Base-by-base conservation (phyloP, 768 basidiomycete genomes). In the Postia placenta region DNA sequence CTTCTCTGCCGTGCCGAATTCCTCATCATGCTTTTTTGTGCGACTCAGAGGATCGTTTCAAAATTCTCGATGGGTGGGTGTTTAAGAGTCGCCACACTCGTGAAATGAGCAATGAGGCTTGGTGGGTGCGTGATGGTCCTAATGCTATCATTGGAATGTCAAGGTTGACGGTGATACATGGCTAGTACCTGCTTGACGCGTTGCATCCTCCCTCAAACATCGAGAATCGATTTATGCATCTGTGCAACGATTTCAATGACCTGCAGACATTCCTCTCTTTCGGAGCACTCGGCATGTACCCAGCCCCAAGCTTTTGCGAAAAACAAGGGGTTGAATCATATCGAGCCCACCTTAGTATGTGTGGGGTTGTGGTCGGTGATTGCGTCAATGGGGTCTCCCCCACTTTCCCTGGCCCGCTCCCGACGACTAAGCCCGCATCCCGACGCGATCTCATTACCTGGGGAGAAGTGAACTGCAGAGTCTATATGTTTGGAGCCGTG, bases 221-320 rank as follows among this genome's bases (percentile, higher is more conserved):
- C 17, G 45, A 47, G 35, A 47, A 47, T 17, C 45, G 45, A 5
- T 15, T 47, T 11, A 36, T 47, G 20, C 23, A 36, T 5, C 30
- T 47, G 3, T 47, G 28, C 45, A 20, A 47, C 24, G 17, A 47
- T 23, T 47, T 47, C 17, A 20, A 47, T 33, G 45, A 47, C 33
- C 5, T 47, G 27, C 30, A 36, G 14, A 12, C 45, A 4, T 47
- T 36, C 45, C n/a, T 47, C 15, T 36, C 33, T 5, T 36, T 47
- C 11, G 28, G 17, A 11, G 45, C 30, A 4, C 20, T 47, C 22
- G 33, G 33, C n/a, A 4, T 20, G 15, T 3, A 20, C 11, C 33
- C 35, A 5, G 11, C 35, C n/a, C 45, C 45, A 5, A n/a, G 11
- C 11, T 36, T 33, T 19, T 33, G 28, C 28, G 36, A 23, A 11